Evolutionary conservation across 805 yeast species (phyloP).

Genomic region (Sugiyamaella lignohabitans): DNA sequence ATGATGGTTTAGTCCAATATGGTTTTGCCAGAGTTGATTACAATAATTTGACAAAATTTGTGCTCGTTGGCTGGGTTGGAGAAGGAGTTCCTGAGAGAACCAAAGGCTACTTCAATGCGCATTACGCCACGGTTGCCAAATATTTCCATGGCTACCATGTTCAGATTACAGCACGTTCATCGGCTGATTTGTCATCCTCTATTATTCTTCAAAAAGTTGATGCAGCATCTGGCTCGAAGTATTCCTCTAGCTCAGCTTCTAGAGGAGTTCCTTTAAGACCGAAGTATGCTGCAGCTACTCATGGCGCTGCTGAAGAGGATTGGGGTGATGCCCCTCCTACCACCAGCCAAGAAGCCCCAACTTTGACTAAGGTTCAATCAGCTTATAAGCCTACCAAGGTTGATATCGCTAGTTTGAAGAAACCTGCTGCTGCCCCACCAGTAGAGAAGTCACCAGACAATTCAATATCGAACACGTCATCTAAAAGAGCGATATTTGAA

Average conservation of each 20-base stretch:
- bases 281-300: constrained; percentile 30
- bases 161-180: constrained; percentile 93
- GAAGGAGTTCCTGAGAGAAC: constrained; percentile 72
- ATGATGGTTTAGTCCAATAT: constrained; percentile 82
- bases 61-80: constrained; percentile 88
- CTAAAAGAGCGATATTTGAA: constrained; percentile 2
- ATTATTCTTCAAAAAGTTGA: constrained; percentile 71
- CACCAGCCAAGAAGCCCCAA: constrained; percentile 22
- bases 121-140: constrained; percentile 35
- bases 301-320: constrained; percentile 46
- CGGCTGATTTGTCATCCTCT: constrained; percentile 76
- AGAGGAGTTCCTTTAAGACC: constrained; percentile 28
- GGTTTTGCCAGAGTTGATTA: constrained; percentile 85
- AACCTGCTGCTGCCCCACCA: constrained; percentile 19
- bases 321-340: constrained; percentile 59
- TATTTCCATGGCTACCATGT: constrained; percentile 73
- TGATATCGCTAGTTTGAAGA: constrained; percentile 49
- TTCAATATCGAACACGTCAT: constrained; percentile 7
- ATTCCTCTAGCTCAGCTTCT: constrained; percentile 41
- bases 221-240: constrained; percentile 94
- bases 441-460: background rate
- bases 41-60: constrained; percentile 81
- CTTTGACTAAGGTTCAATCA: constrained; percentile 39
- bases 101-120: constrained; percentile 39
- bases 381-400: constrained; percentile 65